phyloP scores from a whole-genome alignment of 495 filamentous ascomycete genomes.

The Cladorrhinum samala region DNA sequence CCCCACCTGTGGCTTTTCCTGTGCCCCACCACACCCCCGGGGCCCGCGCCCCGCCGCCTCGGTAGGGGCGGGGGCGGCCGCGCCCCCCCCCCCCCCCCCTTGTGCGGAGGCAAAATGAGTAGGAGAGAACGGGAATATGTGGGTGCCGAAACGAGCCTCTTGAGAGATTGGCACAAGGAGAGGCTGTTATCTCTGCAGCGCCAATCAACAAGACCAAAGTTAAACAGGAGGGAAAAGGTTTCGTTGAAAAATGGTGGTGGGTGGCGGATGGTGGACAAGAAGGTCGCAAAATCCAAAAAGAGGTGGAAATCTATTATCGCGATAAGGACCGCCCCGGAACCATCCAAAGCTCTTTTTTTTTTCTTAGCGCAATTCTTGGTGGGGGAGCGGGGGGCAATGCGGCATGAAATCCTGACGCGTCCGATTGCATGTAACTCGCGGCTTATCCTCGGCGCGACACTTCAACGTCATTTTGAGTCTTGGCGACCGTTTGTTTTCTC shows the following conservation, averaged over 20 bases:
- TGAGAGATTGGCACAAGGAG: not conserved
- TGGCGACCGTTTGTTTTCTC: not conserved
- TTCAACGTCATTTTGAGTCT: not conserved
- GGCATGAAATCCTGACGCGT: too few species aligned
- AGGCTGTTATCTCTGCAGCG: not conserved
- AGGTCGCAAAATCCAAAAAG: not conserved
- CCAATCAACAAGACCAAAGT: not conserved
- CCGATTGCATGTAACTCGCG: not conserved
- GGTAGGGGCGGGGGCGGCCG: too few species aligned
- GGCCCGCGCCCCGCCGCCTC: too few species aligned
- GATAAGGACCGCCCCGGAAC: slow-evolving; percentile 8
- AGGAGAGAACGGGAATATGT: not conserved
- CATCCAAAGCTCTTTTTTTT: slow-evolving; percentile 7
- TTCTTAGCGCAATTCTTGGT: not conserved
- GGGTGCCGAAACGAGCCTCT: not conserved
- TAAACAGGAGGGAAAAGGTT: not conserved
- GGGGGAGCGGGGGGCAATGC: too few species aligned
- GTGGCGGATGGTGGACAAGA: not conserved
- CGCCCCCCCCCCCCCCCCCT: too few species aligned
- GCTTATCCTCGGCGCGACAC: not conserved
- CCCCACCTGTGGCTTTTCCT: too few species aligned
- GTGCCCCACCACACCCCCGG: too few species aligned
- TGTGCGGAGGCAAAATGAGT: not conserved
- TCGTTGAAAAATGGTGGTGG: not conserved
- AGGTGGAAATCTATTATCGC: slow-evolving; percentile 11